Percentiles rank a stretch among this genome's conserved stretches.
Evolutionary conservation across 106 monocot genomes (phyloP).

Genomic region (Xerophyta viscosa): DNA sequence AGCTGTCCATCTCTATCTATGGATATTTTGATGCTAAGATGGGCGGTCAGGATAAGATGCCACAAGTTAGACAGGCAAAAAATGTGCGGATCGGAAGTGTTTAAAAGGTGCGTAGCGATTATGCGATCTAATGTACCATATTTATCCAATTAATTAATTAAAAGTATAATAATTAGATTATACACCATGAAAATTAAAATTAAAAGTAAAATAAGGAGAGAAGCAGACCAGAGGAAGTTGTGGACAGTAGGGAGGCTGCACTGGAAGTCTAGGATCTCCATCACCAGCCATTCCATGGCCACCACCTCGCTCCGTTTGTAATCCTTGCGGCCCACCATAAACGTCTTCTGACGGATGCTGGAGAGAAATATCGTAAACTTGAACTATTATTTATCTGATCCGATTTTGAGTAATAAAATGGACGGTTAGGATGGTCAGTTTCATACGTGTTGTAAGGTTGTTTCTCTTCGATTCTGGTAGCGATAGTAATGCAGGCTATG

Average conservation of each 20-base stretch:
- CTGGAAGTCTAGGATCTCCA: slow-evolving; percentile 72
- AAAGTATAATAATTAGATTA: no score
- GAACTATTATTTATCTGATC: no score
- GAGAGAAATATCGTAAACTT: background rate
- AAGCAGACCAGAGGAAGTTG: slow-evolving; percentile 73
- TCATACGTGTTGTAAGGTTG: slow-evolving; percentile 76
- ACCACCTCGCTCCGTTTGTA: slow-evolving; percentile 79
- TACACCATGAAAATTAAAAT: background rate
- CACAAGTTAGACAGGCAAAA: no score
- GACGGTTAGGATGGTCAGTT: background rate
- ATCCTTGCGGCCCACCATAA: slow-evolving; percentile 44
- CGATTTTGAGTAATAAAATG: no score
- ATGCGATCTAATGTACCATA: no score
- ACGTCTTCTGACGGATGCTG: slow-evolving; percentile 52
- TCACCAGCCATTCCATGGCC: slow-evolving; percentile 93
- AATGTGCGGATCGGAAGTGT: no score
- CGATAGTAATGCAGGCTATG: slow-evolving; percentile 73
- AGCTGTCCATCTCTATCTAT: no score
- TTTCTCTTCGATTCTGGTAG: slow-evolving; percentile 87
- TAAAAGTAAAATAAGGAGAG: background rate
- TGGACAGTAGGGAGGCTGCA: slow-evolving; percentile 70
- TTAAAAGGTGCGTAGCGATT: no score
- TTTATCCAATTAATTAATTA: no score
- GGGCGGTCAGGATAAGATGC: no score
- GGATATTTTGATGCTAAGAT: no score